phyloP scores from a whole-genome alignment of 1,284 basidiomycete genomes.

The Boletellus deceptivus region DNA sequence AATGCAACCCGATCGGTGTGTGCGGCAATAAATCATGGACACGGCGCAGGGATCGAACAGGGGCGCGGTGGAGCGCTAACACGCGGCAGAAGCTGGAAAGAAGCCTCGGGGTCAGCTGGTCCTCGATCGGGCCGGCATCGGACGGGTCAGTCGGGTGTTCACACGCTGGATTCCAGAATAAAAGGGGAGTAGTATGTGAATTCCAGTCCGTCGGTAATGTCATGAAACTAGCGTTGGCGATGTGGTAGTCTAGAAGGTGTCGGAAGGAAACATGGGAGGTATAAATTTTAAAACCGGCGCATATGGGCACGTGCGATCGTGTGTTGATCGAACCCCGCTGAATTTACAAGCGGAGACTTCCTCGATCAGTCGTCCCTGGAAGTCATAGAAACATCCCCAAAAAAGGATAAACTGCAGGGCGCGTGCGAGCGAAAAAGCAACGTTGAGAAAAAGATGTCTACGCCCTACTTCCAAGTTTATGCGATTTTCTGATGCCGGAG shows the following conservation, averaged over 20 bases:
- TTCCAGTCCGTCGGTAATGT: background rate
- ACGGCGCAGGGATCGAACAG: background rate
- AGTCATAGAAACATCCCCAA: constrained; percentile 20
- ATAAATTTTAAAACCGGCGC: too few species aligned
- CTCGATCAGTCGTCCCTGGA: constrained; percentile 17
- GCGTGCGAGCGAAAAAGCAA: background rate
- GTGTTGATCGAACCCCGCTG: constrained; percentile 2
- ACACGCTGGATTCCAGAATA: too few species aligned
- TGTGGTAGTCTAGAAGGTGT: constrained; percentile 12
- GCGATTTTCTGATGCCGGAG: constrained; percentile 32
- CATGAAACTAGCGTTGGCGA: background rate
- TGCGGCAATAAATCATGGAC: too few species aligned
- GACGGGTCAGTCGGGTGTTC: too few species aligned
- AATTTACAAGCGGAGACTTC: constrained; percentile 5
- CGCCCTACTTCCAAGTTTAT: constrained; percentile 17
- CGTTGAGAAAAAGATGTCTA: constrained; percentile 4
- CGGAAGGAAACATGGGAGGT: background rate
- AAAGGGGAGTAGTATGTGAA: background rate
- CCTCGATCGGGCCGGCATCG: too few species aligned
- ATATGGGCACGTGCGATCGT: background rate
- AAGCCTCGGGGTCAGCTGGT: too few species aligned
- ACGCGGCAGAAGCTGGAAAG: too few species aligned
- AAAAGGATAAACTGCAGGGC: background rate
- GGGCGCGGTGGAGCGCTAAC: too few species aligned
- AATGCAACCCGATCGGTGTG: too few species aligned